These are phyloP conservation scores for Teunomyces kruisii DNA, from an alignment of 805 yeast genomes.

Conservation along the genomic window DNA sequence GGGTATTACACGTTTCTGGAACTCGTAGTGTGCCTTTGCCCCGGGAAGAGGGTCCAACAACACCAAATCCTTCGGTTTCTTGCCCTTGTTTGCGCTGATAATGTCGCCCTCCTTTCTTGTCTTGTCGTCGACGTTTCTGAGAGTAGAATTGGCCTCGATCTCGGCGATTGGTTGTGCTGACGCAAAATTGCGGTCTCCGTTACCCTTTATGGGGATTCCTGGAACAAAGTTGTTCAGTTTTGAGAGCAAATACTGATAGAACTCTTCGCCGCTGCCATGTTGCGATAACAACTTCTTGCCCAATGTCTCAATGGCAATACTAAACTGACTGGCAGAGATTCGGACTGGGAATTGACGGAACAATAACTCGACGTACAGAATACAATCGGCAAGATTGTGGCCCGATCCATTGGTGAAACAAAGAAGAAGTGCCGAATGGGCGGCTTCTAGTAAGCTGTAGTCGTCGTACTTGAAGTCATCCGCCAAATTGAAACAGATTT, in stretches of 20 bases:
- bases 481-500: constrained; percentile 32
- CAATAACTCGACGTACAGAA: constrained; percentile 47
- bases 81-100: constrained; percentile 27
- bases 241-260: constrained; percentile 43
- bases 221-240: constrained; percentile 38
- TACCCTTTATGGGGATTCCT: constrained; percentile 22
- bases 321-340: constrained; percentile 54
- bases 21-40: constrained; percentile 16
- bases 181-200: constrained; percentile 15
- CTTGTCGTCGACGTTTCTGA: constrained; percentile 26
- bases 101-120: constrained; percentile 19
- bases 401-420: constrained; percentile 30
- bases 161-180: constrained; percentile 42
- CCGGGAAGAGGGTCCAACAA: constrained; percentile 14
- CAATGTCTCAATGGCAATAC: constrained; percentile 56
- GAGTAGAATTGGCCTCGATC: constrained; percentile 35
- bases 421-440: constrained; percentile 56
- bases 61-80: constrained; percentile 32
- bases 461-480: constrained; percentile 19
- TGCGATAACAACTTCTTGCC: constrained; percentile 40
- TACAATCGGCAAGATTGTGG: constrained; percentile 17
- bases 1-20: constrained; percentile 27
- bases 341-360: constrained; percentile 55
- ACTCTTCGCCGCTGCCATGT: constrained; percentile 26
- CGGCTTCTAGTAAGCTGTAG: constrained; percentile 51